phyloP scores from a whole-genome alignment of 2,329 filamentous ascomycete genomes.

The Fusarium sp. region DNA sequence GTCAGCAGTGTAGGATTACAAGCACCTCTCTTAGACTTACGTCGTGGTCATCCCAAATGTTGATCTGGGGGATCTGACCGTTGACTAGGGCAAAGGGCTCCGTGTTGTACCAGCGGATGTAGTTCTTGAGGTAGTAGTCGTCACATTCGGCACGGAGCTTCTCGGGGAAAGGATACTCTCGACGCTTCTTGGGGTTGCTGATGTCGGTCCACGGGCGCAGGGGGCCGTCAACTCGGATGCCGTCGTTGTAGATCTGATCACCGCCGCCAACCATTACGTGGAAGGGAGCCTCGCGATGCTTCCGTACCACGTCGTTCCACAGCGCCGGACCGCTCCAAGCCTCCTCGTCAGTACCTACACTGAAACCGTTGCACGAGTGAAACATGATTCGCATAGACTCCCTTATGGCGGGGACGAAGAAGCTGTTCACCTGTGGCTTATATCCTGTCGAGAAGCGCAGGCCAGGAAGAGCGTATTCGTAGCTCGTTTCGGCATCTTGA shows the following conservation, averaged over 20 bases:
- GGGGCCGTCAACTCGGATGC: slow-evolving; percentile 86
- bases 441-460: slow-evolving; percentile 70
- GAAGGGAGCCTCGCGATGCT: slow-evolving; percentile 83
- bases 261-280: slow-evolving; percentile 97
- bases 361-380: slow-evolving; percentile 98
- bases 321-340: slow-evolving; percentile 91
- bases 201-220: slow-evolving; percentile 86
- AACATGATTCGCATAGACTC: slow-evolving; percentile 99
- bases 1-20: slow-evolving; percentile 47
- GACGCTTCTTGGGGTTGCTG: slow-evolving; percentile 84
- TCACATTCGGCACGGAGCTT: slow-evolving; percentile 87
- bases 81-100: slow-evolving; percentile 89
- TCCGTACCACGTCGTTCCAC: slow-evolving; percentile 93
- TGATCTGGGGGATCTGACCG: slow-evolving; percentile 93
- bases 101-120: slow-evolving; percentile 84
- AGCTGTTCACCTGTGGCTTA: slow-evolving; percentile 72
- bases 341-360: slow-evolving; percentile 84
- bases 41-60: slow-evolving; percentile 98
- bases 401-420: slow-evolving; percentile 85
- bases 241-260: slow-evolving; percentile 97
- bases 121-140: slow-evolving; percentile 91
- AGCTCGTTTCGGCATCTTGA: slow-evolving; percentile 74
- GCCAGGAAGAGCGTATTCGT: slow-evolving; percentile 80
- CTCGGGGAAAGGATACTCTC: slow-evolving; percentile 80
- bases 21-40: slow-evolving; percentile 54